A percentile compares a stretch with the other conserved stretches of the same genome.
These are phyloP conservation scores for Lodderomyces oxycetoniae DNA, from an alignment of 1,139 yeast species.

Conservation along the genomic window DNA sequence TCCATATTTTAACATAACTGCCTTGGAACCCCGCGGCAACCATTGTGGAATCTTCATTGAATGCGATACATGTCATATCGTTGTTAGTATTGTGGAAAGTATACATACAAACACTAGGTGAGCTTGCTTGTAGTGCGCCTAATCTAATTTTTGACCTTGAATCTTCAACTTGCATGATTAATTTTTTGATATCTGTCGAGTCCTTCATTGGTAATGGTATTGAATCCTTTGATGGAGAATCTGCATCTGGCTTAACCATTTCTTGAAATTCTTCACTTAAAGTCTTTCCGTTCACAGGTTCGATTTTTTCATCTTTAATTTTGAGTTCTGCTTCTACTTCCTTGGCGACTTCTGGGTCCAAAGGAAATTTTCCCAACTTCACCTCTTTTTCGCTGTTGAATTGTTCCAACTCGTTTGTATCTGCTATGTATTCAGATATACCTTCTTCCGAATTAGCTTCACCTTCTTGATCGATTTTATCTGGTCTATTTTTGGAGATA, in stretches of 20 bases:
- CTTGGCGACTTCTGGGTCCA: constrained; percentile 77
- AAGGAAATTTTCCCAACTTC: constrained; percentile 75
- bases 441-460: constrained; percentile 61
- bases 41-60: constrained; percentile 80
- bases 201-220: constrained; percentile 86
- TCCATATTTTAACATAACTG: constrained; percentile 86
- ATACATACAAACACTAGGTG: constrained; percentile 97
- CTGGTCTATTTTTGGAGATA: constrained; percentile 46
- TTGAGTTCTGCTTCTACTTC: constrained; percentile 83
- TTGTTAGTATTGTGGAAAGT: constrained; percentile 94
- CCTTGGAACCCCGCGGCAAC: constrained; percentile 96
- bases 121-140: constrained; percentile 60
- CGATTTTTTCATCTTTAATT: constrained; percentile 59
- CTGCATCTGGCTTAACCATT: constrained; percentile 48
- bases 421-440: constrained; percentile 51
- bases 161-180: constrained; percentile 75
- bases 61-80: constrained; percentile 76
- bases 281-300: constrained; percentile 36
- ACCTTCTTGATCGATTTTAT: constrained; percentile 41
- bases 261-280: constrained; percentile 47
- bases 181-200: constrained; percentile 71
- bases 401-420: constrained; percentile 47
- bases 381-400: constrained; percentile 73
- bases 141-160: constrained; percentile 69
- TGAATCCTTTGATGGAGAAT: constrained; percentile 68